A percentile compares a stretch with the other conserved stretches of the same genome.
Evolutionary conservation across 352 stramenopile genomes (phyloP).

Genomic region (Aphanomyces stellatus): DNA sequence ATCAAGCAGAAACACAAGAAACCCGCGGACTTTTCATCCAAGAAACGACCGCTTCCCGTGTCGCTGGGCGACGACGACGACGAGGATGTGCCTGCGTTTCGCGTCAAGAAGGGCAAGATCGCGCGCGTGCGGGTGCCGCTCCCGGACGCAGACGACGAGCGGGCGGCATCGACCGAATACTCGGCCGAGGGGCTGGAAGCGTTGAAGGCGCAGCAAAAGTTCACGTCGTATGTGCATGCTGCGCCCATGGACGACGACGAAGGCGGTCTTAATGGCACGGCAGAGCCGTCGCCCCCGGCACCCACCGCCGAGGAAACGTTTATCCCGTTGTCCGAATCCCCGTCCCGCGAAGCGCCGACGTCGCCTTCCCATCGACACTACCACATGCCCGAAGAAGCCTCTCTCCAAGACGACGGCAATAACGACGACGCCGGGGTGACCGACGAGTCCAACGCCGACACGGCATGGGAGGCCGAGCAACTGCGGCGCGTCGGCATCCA

Average conservation of each 20-base stretch:
- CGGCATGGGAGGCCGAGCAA: constrained; percentile 11
- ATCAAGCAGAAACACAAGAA: constrained; percentile 18
- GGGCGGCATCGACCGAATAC: background rate
- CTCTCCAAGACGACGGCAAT: background rate
- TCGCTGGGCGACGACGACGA: background rate
- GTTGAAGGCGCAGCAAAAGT: constrained; percentile 3
- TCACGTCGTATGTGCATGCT: background rate
- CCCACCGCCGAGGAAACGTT: constrained; percentile 1
- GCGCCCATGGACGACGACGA: background rate
- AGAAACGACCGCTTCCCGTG: background rate
- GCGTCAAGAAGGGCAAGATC: constrained; percentile 18
- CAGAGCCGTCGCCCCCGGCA: background rate
- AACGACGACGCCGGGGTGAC: background rate
- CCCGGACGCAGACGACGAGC: background rate
- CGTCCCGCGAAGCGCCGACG: background rate
- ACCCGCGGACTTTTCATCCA: background rate
- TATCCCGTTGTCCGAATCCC: background rate
- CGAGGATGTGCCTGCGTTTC: constrained; percentile 8
- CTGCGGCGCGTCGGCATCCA: constrained; percentile 9
- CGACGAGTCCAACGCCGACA: background rate
- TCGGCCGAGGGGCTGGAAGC: constrained; percentile 2
- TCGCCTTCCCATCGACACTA: background rate
- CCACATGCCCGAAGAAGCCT: background rate
- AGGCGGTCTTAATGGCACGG: background rate
- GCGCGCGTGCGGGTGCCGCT: background rate